phyloP scores from a whole-genome alignment of 768 basidiomycete species.

The Serendipita sp. region DNA sequence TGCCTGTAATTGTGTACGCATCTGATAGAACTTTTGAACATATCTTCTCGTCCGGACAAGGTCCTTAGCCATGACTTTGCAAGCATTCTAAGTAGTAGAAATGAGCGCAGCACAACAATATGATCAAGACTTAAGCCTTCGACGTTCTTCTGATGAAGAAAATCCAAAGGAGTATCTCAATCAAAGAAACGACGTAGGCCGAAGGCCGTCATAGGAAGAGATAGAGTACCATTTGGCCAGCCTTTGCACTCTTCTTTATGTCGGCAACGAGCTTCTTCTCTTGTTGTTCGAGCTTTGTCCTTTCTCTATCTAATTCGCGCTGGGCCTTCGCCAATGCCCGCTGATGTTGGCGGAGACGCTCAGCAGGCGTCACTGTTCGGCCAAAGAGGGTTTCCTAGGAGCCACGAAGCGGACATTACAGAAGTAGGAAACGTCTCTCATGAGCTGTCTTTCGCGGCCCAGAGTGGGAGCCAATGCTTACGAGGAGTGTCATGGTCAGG shows the following conservation, averaged over 20 bases:
- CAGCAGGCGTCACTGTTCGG: slow-evolving; percentile 85
- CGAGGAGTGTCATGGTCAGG: slow-evolving; percentile 24
- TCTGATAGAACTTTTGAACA: slow-evolving; percentile 95
- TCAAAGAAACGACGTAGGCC: too few species aligned
- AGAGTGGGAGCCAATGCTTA: slow-evolving; percentile 12
- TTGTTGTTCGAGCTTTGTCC: slow-evolving; percentile 79
- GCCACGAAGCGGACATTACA: background rate
- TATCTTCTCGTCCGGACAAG: slow-evolving; percentile 91
- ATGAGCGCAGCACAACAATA: background rate
- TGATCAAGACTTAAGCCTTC: too few species aligned
- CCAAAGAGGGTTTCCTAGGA: slow-evolving; percentile 90
- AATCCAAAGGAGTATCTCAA: too few species aligned
- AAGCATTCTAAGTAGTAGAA: slow-evolving; percentile 54
- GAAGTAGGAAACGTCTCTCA: background rate
- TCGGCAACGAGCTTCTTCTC: slow-evolving; percentile 94
- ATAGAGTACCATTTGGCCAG: slow-evolving; percentile 67
- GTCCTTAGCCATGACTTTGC: slow-evolving; percentile 99
- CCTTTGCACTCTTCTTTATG: slow-evolving; percentile 92
- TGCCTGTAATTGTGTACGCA: slow-evolving; percentile 96
- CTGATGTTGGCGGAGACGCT: slow-evolving; percentile 92
- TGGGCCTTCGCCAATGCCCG: slow-evolving; percentile 91
- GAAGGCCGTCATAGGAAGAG: too few species aligned
- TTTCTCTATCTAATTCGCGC: slow-evolving; percentile 93
- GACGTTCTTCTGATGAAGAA: too few species aligned
- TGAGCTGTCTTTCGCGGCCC: background rate